Evolutionary conservation across 352 stramenopile genomes (phyloP).

Genomic region (Pythium brassicae): DNA sequence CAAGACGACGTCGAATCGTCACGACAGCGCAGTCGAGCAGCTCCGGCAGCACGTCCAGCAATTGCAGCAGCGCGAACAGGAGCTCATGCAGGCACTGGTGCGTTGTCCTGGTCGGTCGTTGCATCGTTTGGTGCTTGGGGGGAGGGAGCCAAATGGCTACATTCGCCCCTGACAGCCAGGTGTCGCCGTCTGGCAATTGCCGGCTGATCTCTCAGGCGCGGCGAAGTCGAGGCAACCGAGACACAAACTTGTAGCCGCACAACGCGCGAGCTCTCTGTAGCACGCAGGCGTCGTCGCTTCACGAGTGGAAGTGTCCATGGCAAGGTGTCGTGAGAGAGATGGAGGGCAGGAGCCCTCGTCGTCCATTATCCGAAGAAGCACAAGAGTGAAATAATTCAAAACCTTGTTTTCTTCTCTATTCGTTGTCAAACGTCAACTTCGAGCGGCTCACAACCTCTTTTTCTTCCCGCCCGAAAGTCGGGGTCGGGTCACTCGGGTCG

Average conservation of each 20-base stretch:
- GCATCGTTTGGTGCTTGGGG: background rate
- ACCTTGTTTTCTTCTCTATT: too few species aligned
- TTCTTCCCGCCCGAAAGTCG: background rate
- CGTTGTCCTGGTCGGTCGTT: conserved; percentile 15
- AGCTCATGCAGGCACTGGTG: conserved; percentile 80
- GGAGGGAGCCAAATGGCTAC: background rate
- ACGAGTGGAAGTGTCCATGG: too few species aligned
- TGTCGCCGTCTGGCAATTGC: background rate
- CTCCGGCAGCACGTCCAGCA: conserved; percentile 60
- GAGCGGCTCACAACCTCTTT: background rate
- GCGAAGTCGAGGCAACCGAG: conserved; percentile 46
- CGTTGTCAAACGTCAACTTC: too few species aligned
- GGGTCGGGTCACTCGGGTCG: too few species aligned
- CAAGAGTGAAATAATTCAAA: too few species aligned
- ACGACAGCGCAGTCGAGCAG: conserved; percentile 17
- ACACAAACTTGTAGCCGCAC: conserved; percentile 11
- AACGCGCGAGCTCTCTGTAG: background rate
- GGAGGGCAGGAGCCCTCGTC: too few species aligned
- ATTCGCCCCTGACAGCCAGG: background rate
- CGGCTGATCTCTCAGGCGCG: conserved; percentile 25
- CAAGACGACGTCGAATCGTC: conserved; percentile 10
- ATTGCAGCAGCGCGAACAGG: conserved; percentile 70
- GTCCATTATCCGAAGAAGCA: too few species aligned
- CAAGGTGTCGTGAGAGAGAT: too few species aligned
- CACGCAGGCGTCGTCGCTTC: too few species aligned